Evolutionary conservation across 1,284 basidiomycete species (phyloP).

Genomic region (Trichosporon asahii): DNA sequence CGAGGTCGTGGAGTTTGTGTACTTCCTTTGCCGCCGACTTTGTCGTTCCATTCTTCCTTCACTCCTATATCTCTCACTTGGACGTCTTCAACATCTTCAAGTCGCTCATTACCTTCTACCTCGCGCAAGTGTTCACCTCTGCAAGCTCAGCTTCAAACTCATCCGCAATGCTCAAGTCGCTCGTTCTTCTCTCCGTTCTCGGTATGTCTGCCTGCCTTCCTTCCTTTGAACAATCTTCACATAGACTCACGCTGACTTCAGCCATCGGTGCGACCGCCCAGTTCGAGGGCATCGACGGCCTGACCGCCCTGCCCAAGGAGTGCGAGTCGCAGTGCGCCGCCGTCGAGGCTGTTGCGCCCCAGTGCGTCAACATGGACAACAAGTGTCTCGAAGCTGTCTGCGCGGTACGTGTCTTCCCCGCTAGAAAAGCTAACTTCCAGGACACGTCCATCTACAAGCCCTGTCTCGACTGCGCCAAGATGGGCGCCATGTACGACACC

Average conservation of each 20-base stretch:
- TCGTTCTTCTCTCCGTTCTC: background rate
- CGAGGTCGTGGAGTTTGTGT: background rate
- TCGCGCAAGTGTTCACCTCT: background rate
- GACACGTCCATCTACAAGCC: background rate
- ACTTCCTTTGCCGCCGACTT: background rate
- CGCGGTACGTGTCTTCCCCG: background rate
- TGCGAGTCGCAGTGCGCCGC: background rate
- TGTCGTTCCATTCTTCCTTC: background rate
- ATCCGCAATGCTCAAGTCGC: background rate
- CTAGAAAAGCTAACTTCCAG: background rate
- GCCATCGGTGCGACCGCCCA: background rate
- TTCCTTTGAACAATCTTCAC: background rate
- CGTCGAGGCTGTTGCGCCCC: background rate
- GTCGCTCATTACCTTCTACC: background rate
- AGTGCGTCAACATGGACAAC: background rate
- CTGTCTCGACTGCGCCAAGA: background rate
- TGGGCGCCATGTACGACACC: background rate
- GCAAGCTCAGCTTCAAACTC: background rate
- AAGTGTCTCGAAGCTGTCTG: background rate
- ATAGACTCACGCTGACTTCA: background rate
- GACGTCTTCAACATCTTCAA: background rate
- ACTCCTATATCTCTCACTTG: background rate
- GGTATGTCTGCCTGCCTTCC: background rate
- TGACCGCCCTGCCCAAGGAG: background rate
- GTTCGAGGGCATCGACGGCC: background rate